Evolutionary conservation across 2,329 filamentous ascomycete genomes (phyloP), one percentile per base, ranked within the genome.

Genomic region (Fusarium proliferatum): DNA sequence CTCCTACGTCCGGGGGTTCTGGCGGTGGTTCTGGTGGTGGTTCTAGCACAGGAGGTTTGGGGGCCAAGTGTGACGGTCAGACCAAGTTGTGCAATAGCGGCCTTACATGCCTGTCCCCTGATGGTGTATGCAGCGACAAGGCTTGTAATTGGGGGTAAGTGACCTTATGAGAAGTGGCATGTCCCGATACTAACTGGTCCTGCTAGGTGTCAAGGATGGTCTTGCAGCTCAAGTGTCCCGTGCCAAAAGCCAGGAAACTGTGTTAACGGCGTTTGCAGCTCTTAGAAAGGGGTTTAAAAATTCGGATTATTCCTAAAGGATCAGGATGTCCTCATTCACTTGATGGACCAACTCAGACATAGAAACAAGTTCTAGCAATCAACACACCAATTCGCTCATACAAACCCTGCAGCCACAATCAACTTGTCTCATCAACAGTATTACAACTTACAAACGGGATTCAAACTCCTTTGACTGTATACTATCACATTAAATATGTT

Each of bases 151-250:
- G 48, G 48, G 30, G 48, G 48, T 51, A 13, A 19, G 48, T 34
- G 6, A 8, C 13, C 16, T 2, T 7, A 13, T 4, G 0, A 19
- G 7, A 4, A 51, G 6, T 10, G 16, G 4, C 8, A 19, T 3
- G 8, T 34, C 10, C 0, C 0, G 2, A 10, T 51, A 5, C 48
- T 51, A 5, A 51, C 2, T 19, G 1, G 21, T 7, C 10, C 4
- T 12, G 0, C 15, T 23, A 51, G 48, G 15, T 51, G 48, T 30
- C 30, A 51, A 13, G 30, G 48, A 51, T 51, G 30, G 48, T 51
- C 48, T 10, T 51, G 48, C 8, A 34, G 48, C 16, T 34, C 48
- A 23, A 23, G 48, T 7, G 48, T 51, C 16, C 30, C 48, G 4
- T 51, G 48, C 11, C 48, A 51, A 17, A 51, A 51, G 11, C 48